Base-by-base conservation (phyloP, 176 grass and related monocot species). In the Avena insularis region DNA sequence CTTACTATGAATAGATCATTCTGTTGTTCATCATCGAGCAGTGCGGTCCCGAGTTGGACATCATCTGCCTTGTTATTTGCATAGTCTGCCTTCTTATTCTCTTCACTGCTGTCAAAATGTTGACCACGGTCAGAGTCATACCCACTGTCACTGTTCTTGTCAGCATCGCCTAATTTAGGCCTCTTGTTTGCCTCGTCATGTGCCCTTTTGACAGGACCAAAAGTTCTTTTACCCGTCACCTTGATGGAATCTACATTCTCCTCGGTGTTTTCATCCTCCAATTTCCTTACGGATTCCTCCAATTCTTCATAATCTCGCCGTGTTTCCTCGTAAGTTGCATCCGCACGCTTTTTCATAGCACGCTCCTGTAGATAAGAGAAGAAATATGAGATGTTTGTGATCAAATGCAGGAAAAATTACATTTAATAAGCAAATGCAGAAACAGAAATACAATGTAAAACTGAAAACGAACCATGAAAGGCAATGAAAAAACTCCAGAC, bases 381-480 rank as follows among this genome's bases (percentile, higher is more conserved):
- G 23, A 83, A 84, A 80, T 69, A n/a, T 65, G 54, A 75, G 46
- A 71, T 61, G 15, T 6, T 9, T 29, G 4, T 20, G 2, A 25
- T 4, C 6, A 67, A 82, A 38, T 5, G 6, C 81, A 77, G 13
- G 15, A 11, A 80, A 86, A 63, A 40, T 53, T 51, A 86, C 6
- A 50, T 80, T 77, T 23, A 20, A 6, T 79, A 85, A 66, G 68
- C 35, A 78, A 85, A 83, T 78, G 53, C 53, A 62, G 12, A 77
- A 75, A 73, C 5, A 59, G 4, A 65, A 50, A 12, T n/a, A 23
- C 31, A 56, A 84, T 49, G 16, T 31, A 54, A 77, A 79, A 79
- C n/a, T 79, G 64, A 56, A 89, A 81, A 13, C 15, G 6, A 79
- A 96, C 97, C 94, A 99, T 96, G 86, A 99, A 99, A 87, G 97